Percentiles rank a stretch among this genome's conserved stretches.
Conservation (phyloP, 495 filamentous ascomycete species). For the Extremus antarcticus region DNA sequence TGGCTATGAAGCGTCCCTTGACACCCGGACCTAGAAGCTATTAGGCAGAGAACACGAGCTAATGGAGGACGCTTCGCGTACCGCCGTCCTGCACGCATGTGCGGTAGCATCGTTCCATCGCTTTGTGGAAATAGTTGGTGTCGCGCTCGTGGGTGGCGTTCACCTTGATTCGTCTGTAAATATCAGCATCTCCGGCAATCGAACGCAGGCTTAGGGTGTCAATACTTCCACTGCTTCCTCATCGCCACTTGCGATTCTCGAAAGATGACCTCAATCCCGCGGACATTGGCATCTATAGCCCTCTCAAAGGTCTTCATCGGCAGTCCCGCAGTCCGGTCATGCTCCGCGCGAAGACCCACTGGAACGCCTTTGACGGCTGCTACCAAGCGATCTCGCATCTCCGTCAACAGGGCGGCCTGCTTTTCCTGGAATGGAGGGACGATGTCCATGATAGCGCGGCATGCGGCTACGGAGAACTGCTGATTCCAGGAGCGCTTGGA, state of each 20-base stretch:
- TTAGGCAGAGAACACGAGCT: neutral
- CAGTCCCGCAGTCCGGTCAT: neutral
- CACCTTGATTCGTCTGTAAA: neutral
- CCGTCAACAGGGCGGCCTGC: neutral
- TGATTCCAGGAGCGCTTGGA: slow-evolving; percentile 13
- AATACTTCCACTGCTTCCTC: neutral
- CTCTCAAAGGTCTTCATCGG: neutral
- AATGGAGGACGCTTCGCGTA: neutral
- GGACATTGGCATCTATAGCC: neutral
- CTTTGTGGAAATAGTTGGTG: neutral
- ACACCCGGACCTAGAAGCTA: neutral
- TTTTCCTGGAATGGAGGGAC: neutral
- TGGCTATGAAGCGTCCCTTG: neutral
- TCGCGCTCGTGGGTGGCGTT: neutral
- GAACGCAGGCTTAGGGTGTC: no score
- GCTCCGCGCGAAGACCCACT: neutral
- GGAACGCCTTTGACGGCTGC: neutral
- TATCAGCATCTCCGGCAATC: neutral
- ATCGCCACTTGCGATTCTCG: neutral
- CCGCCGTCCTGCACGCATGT: neutral
- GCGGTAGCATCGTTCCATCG: neutral
- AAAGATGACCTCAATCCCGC: neutral
- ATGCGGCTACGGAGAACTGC: slow-evolving; percentile 1
- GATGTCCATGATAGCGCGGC: neutral
- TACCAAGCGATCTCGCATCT: neutral